Evolutionary conservation across 208 protist genomes (phyloP), one percentile per base, ranked within the genome.

Genomic region (Acanthamoeba healyi): DNA sequence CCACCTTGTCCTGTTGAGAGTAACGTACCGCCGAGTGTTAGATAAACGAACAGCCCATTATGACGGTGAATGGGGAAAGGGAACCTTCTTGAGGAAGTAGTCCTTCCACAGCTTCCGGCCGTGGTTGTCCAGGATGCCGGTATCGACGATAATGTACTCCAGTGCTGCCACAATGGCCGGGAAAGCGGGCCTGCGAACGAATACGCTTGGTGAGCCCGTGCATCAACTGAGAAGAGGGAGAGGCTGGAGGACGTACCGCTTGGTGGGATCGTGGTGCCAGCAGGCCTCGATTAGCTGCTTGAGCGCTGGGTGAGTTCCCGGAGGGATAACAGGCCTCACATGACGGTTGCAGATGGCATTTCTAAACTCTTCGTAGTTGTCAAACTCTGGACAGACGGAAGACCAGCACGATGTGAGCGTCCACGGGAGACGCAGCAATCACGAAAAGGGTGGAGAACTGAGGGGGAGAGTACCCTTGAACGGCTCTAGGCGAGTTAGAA

Each of bases 41-140:
- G 10, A 24, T n/a, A 17, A 61, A 24, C 22, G 0, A 61, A 61
- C 54, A 7, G 54, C 0, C 24, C 10, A 17, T 34, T 14, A 36
- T 74, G 29, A 34, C 9, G 22, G 15, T 74, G 10, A 19, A 7
- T 32, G 65, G 9, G 29, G 15, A 10, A 15, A 87, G 46, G 49
- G 0, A 26, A 56, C 81, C 81, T 88, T 88, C 81, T 92, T 92
- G 29, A 92, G 61, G 46, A 92, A 92, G 22, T 84, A 84, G 34
- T 92, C 65, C 74, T 96, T 96, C 95, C 95, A 96, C 29, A 96
- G 46, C 44, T 94, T 94, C 19, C 94, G 46, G 72, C 94, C 95
- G 26, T 74, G 51, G 86, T 61, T 74, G 86, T 92, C 86, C 26
- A 77, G 86, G 22, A 92, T 74, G 63, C 42, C 86, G 22, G 86